phyloP scores from a whole-genome alignment of 1,284 basidiomycete genomes.

The Rhodotorula sp. region DNA sequence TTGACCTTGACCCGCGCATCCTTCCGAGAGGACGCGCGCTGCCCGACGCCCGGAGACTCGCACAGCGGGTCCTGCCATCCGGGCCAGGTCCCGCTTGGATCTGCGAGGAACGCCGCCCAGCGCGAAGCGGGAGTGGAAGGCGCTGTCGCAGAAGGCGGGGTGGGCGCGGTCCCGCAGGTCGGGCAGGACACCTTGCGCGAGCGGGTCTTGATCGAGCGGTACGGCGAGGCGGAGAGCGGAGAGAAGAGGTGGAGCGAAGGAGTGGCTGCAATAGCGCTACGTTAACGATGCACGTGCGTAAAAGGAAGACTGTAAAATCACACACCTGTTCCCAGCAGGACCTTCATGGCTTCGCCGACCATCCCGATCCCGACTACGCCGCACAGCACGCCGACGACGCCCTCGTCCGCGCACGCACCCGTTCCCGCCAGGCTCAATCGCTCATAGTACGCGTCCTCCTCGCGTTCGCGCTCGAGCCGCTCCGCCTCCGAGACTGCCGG shows the following conservation, averaged over 20 bases:
- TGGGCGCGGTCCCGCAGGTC: constrained; percentile 59
- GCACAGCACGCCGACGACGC: constrained; percentile 85
- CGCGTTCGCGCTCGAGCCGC: constrained; percentile 6
- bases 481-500: constrained; percentile 42
- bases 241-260: constrained; percentile 71
- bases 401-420: constrained; percentile 84
- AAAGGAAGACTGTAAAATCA: no score
- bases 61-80: constrained; percentile 43
- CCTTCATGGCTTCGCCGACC: constrained; percentile 84
- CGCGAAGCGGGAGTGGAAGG: constrained; percentile 26
- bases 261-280: constrained; percentile 38
- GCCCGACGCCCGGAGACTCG: constrained; percentile 69
- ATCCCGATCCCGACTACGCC: constrained; percentile 90
- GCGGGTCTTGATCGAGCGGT: constrained; percentile 79
- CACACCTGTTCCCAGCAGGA: constrained; percentile 71
- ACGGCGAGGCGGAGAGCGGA: constrained; percentile 67
- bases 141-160: neutral
- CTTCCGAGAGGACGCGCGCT: constrained; percentile 56
- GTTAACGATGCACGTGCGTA: no score
- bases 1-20: constrained; percentile 5
- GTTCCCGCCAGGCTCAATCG: constrained; percentile 64
- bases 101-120: constrained; percentile 46
- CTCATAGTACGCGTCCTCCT: constrained; percentile 21
- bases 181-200: constrained; percentile 63
- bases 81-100: constrained; percentile 45